phyloP scores from a whole-genome alignment of 2,329 filamentous ascomycete species.

The Alternaria infectoria region DNA sequence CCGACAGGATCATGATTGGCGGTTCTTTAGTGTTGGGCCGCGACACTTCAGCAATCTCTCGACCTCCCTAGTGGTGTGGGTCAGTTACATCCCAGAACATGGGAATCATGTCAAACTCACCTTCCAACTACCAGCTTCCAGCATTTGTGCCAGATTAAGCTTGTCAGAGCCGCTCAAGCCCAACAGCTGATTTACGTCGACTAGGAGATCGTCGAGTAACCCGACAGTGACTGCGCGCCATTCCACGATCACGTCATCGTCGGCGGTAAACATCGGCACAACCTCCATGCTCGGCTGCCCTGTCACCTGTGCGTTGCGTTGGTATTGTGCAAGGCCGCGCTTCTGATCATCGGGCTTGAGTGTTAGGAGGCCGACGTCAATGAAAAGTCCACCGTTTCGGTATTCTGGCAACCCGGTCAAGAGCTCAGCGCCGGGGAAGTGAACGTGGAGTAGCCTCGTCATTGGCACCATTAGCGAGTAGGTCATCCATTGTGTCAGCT shows the following conservation, averaged over 20 bases:
- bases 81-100: conserved; percentile 1
- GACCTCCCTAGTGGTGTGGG: conserved; percentile 69
- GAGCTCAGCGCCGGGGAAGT: conserved; percentile 82
- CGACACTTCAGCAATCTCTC: conserved; percentile 94
- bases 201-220: conserved; percentile 73
- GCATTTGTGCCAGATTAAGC: conserved; percentile 82
- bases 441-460: conserved; percentile 77
- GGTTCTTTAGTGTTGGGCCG: conserved; percentile 95
- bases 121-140: conserved; percentile 98
- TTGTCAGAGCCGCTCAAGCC: conserved; percentile 72
- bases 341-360: conserved; percentile 73
- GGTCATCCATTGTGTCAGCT: conserved; percentile 87
- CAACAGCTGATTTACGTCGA: conserved; percentile 71
- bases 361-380: conserved; percentile 81
- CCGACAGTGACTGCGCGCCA: conserved; percentile 79
- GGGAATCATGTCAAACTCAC: conserved; percentile 57
- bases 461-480: conserved; percentile 95
- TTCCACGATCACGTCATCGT: conserved; percentile 80
- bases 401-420: conserved; percentile 91
- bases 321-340: conserved; percentile 73
- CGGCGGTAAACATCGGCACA: conserved; percentile 73
- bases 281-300: conserved; percentile 76
- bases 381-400: conserved; percentile 85
- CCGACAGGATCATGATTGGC: conserved; percentile 93
- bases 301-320: conserved; percentile 72